These are phyloP conservation scores for Hyphodiscus hymeniophilus DNA, from an alignment of 495 filamentous ascomycete genomes.

Conservation along the genomic window DNA sequence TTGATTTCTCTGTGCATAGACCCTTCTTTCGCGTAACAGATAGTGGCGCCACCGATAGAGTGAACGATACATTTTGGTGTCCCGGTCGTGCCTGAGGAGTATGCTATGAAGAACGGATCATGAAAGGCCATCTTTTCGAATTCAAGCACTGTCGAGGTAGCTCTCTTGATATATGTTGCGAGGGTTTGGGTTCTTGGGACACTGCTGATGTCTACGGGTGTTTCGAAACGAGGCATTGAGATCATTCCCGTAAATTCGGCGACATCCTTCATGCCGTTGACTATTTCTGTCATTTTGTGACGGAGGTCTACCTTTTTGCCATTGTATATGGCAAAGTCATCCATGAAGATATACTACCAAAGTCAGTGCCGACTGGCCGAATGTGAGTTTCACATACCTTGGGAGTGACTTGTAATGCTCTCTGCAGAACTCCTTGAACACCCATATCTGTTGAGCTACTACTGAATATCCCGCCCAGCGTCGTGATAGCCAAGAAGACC, in stretches of 20 bases:
- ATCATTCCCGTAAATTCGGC: slow-evolving; percentile 55
- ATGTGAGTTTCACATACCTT: slow-evolving; percentile 25
- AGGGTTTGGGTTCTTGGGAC: slow-evolving; percentile 48
- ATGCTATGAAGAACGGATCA: slow-evolving; percentile 66
- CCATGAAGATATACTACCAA: slow-evolving; percentile 60
- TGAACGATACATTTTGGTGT: slow-evolving; percentile 72
- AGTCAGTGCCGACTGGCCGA: background rate
- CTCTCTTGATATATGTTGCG: slow-evolving; percentile 41
- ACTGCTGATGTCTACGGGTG: slow-evolving; percentile 47
- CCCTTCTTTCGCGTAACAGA: slow-evolving; percentile 52
- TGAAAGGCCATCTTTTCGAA: slow-evolving; percentile 56
- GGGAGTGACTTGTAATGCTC: slow-evolving; percentile 61
- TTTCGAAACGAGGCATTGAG: slow-evolving; percentile 54
- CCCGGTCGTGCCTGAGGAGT: slow-evolving; percentile 65
- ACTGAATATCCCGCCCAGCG: slow-evolving; percentile 63
- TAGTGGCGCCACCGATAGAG: slow-evolving; percentile 48
- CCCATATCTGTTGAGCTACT: slow-evolving; percentile 75
- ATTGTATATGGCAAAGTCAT: slow-evolving; percentile 73
- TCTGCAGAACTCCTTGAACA: slow-evolving; percentile 64
- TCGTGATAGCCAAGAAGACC: slow-evolving; percentile 54
- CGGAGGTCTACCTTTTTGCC: slow-evolving; percentile 64
- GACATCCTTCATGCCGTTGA: slow-evolving; percentile 49
- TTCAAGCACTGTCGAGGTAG: slow-evolving; percentile 29
- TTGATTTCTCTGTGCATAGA: slow-evolving; percentile 48
- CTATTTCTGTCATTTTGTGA: slow-evolving; percentile 59